A percentile compares a stretch with the other conserved stretches of the same genome.
Conservation (phyloP, 2,329 filamentous ascomycete genomes). For the Chaetomium strumarium region DNA sequence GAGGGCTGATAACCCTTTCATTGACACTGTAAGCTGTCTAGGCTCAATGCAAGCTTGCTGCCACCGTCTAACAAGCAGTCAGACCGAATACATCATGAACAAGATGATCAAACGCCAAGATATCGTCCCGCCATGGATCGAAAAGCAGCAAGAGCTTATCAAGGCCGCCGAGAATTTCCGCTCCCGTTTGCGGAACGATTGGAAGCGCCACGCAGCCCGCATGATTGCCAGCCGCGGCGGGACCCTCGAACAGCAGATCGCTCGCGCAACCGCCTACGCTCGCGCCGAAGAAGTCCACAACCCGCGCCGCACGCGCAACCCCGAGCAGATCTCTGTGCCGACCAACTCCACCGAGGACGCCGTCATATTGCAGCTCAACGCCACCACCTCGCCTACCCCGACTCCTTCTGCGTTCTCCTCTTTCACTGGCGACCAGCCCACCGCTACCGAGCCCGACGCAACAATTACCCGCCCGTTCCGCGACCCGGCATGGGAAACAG, state of each 20-base stretch:
- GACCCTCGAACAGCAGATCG: slow-evolving; percentile 65
- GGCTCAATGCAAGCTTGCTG: not conserved
- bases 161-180: slow-evolving; percentile 66
- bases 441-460: slow-evolving; percentile 25
- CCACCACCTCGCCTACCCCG: not conserved
- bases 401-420: not conserved
- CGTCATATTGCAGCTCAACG: slow-evolving; percentile 36
- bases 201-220: slow-evolving; percentile 75
- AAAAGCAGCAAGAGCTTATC: slow-evolving; percentile 89
- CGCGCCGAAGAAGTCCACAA: slow-evolving; percentile 64
- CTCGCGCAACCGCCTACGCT: slow-evolving; percentile 66
- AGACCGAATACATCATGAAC: slow-evolving; percentile 94
- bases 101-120: slow-evolving; percentile 97
- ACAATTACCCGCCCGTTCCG: slow-evolving; percentile 51
- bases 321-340: slow-evolving; percentile 43
- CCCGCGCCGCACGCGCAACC: slow-evolving; percentile 40
- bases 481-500: slow-evolving; percentile 67
- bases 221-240: slow-evolving; percentile 75
- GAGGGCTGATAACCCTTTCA: slow-evolving; percentile 77
- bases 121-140: slow-evolving; percentile 95
- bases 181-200: slow-evolving; percentile 68
- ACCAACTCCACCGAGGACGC: slow-evolving; percentile 45
- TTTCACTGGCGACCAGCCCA: not conserved
- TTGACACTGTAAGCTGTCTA: slow-evolving; percentile 57
- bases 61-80: not conserved